These are phyloP conservation scores for Myxozyma neotropica DNA, from an alignment of 805 yeast species.

Conservation along the genomic window DNA sequence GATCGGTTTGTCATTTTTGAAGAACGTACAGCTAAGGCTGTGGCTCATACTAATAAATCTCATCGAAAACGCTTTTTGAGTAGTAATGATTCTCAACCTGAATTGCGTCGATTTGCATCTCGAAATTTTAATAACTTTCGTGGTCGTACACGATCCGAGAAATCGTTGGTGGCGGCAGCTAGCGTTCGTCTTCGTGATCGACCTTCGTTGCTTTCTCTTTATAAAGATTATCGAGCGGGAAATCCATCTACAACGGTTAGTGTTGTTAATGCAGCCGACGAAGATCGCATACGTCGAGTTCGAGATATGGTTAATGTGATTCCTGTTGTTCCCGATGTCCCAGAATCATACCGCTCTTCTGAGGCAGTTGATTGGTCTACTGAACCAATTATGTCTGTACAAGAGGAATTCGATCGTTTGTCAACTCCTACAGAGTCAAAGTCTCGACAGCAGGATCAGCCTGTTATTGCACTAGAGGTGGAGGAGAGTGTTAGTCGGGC, in stretches of 20 bases:
- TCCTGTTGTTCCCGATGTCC: neutral
- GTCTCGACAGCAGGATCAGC: neutral
- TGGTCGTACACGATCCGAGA: neutral
- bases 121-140: constrained; percentile 11
- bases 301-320: neutral
- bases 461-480: constrained; percentile 1
- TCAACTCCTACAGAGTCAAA: neutral
- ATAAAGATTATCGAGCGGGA: constrained; percentile 21
- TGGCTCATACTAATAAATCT: neutral
- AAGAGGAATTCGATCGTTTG: neutral
- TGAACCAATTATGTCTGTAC: neutral
- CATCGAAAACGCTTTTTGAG: neutral
- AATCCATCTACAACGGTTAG: neutral
- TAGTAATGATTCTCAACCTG: neutral
- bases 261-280: neutral
- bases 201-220: constrained; percentile 24
- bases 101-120: constrained; percentile 17
- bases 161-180: constrained; percentile 7
- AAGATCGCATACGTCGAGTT: constrained; percentile 7
- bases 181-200: constrained; percentile 15
- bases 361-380: neutral
- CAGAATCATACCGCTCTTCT: neutral
- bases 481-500: constrained; percentile 12
- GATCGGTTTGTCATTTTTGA: constrained; percentile 7
- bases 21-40: neutral